Evolutionary conservation across 106 monocot species (phyloP).

Genomic region (Posidonia australis): DNA sequence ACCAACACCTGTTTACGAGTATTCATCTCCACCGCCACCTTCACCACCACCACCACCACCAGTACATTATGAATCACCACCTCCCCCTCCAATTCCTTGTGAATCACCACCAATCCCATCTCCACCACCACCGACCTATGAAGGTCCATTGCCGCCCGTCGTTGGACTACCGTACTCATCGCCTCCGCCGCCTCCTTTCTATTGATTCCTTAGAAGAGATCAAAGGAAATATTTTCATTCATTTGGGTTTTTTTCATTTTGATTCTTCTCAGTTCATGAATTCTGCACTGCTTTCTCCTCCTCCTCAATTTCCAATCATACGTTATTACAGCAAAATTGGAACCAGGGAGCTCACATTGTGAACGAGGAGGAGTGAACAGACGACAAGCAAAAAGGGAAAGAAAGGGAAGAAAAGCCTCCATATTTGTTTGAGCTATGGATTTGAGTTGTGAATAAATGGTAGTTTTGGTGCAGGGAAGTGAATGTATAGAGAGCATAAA

Average conservation of each 20-base stretch:
- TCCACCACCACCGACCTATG: conserved; percentile 1
- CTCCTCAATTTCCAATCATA: not conserved
- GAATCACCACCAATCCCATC: conserved; percentile 11
- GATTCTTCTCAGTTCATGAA: not conserved
- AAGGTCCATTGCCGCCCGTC: conserved; percentile 12
- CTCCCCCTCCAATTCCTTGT: not conserved
- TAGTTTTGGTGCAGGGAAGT: not conserved
- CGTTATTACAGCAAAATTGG: not conserved
- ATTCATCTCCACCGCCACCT: not conserved
- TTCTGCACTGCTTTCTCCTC: not conserved
- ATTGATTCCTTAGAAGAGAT: conserved; percentile 2
- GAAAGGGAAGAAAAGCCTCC: not conserved
- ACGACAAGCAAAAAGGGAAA: no score
- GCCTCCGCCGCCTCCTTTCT: conserved; percentile 15
- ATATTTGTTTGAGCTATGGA: not conserved
- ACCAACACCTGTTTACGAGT: conserved; percentile 7
- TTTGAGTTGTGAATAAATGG: conserved; percentile 2
- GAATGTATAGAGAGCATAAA: not conserved
- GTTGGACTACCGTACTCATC: conserved; percentile 10
- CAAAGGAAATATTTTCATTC: not conserved
- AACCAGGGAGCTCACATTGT: not conserved
- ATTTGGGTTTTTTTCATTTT: not conserved
- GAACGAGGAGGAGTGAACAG: no score
- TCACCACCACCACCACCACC: conserved; percentile 8
- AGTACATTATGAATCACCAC: not conserved